These are phyloP conservation scores for Coniochaeta sp. DNA, from an alignment of 2,329 filamentous ascomycete species.

Conservation along the genomic window DNA sequence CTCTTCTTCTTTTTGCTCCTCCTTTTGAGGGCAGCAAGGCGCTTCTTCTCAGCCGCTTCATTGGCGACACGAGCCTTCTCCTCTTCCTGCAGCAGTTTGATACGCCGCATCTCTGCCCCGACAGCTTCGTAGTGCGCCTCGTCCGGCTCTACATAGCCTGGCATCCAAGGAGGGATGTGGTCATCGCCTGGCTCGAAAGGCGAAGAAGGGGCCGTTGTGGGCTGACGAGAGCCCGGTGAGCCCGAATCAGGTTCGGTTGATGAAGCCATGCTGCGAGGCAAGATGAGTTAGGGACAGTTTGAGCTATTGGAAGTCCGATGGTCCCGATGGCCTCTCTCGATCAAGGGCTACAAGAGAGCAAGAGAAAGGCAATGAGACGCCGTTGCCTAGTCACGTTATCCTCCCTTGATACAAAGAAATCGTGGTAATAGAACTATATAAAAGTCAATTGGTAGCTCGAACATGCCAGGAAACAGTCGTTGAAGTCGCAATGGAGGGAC, in stretches of 20 bases:
- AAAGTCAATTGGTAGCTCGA: neutral
- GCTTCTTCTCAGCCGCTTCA: slow-evolving; percentile 38
- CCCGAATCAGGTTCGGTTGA: slow-evolving; percentile 25
- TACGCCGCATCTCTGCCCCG: neutral
- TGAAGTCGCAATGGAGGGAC: neutral
- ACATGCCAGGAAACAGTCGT: neutral
- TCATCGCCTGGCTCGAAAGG: slow-evolving; percentile 16
- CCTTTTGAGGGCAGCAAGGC: slow-evolving; percentile 26
- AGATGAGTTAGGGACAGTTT: neutral
- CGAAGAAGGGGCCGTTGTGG: slow-evolving; percentile 30
- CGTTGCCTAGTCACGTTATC: neutral
- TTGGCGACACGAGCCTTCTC: slow-evolving; percentile 39
- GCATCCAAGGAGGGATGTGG: neutral
- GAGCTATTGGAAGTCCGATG: neutral
- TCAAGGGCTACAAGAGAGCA: neutral
- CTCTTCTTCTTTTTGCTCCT: slow-evolving; percentile 35
- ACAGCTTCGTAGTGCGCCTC: neutral
- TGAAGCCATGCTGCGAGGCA: slow-evolving; percentile 1
- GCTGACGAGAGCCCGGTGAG: slow-evolving; percentile 17
- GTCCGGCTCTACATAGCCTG: neutral
- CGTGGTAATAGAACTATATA: neutral
- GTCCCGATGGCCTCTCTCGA: neutral
- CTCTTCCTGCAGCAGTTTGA: slow-evolving; percentile 25
- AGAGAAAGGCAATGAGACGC: neutral
- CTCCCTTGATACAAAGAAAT: neutral